These are phyloP conservation scores for Flaveria sonorensis DNA, from an alignment of 129 eudicot genomes.

Conservation along the genomic window DNA sequence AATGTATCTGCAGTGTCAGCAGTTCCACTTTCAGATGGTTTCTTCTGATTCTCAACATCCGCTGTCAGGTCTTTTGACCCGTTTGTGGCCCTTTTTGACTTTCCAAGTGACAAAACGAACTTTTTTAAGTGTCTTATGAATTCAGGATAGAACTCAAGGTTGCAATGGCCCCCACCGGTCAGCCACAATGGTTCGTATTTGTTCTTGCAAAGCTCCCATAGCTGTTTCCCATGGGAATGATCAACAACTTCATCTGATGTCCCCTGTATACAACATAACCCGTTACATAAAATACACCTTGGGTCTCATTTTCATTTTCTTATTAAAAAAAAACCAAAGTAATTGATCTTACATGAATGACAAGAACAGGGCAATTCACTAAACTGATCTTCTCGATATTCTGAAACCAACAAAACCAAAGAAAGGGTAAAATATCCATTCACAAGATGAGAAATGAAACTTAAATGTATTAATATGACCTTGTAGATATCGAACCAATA, in stretches of 20 bases:
- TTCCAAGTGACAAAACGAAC: conserved; percentile 58
- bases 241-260: conserved; percentile 94
- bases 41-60: conserved; percentile 48
- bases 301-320: not conserved
- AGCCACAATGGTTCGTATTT: conserved; percentile 89
- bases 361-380: conserved; percentile 78
- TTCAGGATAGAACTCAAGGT: conserved; percentile 88
- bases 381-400: conserved; percentile 74
- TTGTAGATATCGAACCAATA: conserved; percentile 94
- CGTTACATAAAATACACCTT: not conserved
- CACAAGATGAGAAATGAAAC: not conserved
- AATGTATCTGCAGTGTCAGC: conserved; percentile 45
- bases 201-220: conserved; percentile 82
- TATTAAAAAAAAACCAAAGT: conserved; percentile 27
- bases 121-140: conserved; percentile 61
- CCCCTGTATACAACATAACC: conserved; percentile 47
- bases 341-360: conserved; percentile 68
- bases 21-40: conserved; percentile 51
- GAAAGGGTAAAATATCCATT: not conserved
- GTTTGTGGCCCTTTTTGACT: conserved; percentile 45
- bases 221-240: conserved; percentile 87
- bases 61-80: conserved; percentile 43
- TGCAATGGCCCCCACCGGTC: conserved; percentile 87
- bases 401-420: conserved; percentile 41
- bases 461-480: conserved; percentile 36